Evolutionary conservation across 805 yeast genomes (phyloP).

Genomic region (Pichia manshurica): DNA sequence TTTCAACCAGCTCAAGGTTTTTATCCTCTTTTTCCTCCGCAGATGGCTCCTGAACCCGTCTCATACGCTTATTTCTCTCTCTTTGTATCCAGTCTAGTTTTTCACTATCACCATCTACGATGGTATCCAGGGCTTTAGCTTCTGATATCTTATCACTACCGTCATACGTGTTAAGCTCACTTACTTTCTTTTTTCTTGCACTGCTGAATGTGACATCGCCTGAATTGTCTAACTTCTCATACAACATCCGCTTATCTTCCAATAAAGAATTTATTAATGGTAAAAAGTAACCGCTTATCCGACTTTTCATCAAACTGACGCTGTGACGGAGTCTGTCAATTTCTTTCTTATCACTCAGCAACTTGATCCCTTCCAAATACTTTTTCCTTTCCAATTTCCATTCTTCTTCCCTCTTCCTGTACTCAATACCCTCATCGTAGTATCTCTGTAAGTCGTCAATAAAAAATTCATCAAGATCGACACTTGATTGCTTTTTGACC

Average conservation of each 20-base stretch:
- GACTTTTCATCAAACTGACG: slow-evolving; percentile 3
- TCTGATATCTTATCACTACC: not conserved
- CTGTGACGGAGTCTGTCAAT: slow-evolving; percentile 1
- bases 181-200: not conserved
- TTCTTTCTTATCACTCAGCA: slow-evolving; percentile 2
- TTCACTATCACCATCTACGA: not conserved
- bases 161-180: not conserved
- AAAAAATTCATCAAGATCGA: slow-evolving; percentile 11
- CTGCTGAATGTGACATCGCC: slow-evolving; percentile 2
- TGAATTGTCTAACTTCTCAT: not conserved
- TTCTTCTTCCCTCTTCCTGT: not conserved
- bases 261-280: slow-evolving; percentile 8
- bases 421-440: not conserved
- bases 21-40: not conserved
- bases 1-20: not conserved
- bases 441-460: slow-evolving; percentile 9
- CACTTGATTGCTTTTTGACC: not conserved
- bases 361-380: not conserved
- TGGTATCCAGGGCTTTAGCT: not conserved
- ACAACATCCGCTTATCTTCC: not conserved
- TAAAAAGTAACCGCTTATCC: slow-evolving; percentile 5
- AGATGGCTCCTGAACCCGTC: too few relatives aligned
- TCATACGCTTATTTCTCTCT: slow-evolving; percentile 8
- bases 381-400: slow-evolving; percentile 2
- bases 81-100: slow-evolving; percentile 3